Percentiles rank a stretch among this genome's conserved stretches.
Conservation (phyloP, 2,329 filamentous ascomycete species). For the Fusarium sp. region DNA sequence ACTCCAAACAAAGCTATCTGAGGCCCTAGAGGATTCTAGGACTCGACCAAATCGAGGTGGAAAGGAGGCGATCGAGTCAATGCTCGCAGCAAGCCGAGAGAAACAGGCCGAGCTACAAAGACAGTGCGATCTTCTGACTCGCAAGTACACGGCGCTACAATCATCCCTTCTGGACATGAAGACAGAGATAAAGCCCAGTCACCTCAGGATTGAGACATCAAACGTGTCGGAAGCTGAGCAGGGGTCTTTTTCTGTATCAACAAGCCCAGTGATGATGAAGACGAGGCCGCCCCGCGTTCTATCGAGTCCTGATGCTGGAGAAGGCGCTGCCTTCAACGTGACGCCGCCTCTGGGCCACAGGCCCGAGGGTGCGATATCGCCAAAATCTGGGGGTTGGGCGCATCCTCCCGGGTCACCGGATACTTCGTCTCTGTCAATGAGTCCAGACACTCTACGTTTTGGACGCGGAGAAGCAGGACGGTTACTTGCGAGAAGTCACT, state of each 20-base stretch:
- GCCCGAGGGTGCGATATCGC: constrained; percentile 44
- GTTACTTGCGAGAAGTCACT: constrained; percentile 35
- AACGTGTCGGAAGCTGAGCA: constrained; percentile 44
- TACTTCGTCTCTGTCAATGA: constrained; percentile 45
- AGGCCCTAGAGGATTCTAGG: constrained; percentile 49
- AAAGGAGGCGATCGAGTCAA: constrained; percentile 56
- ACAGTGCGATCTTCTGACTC: constrained; percentile 61
- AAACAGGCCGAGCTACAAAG: constrained; percentile 66
- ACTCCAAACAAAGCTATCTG: constrained; percentile 59
- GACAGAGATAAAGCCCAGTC: constrained; percentile 46
- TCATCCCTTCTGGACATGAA: constrained; percentile 61
- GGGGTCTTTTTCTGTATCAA: constrained; percentile 53
- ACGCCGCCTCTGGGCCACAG: constrained; percentile 56
- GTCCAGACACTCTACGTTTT: constrained; percentile 57
- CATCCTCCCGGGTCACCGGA: constrained; percentile 56
- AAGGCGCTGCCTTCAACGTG: constrained; percentile 56
- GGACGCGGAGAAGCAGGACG: constrained; percentile 57
- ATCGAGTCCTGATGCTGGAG: constrained; percentile 58
- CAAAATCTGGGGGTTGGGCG: constrained; percentile 45
- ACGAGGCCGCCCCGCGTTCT: constrained; percentile 54
- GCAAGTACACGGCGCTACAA: constrained; percentile 65
- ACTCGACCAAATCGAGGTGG: constrained; percentile 43
- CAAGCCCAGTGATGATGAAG: constrained; percentile 53
- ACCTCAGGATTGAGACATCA: constrained; percentile 39
- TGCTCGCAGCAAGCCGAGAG: constrained; percentile 62